phyloP scores from a whole-genome alignment of 1,139 yeast species.

The Sugiyamaella japonica region DNA sequence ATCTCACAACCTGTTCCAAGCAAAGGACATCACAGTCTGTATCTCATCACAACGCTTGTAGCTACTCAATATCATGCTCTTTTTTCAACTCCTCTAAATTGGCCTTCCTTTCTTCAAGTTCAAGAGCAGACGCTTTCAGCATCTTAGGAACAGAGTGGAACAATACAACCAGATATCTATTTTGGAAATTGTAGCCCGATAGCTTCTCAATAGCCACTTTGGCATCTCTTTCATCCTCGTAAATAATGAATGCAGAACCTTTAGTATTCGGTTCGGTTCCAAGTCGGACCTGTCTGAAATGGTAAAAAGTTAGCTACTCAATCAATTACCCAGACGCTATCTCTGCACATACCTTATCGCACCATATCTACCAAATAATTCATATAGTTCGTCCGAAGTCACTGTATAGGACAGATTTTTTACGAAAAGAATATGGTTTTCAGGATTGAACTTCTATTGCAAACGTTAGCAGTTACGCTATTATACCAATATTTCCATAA shows the following conservation, averaged over 20 bases:
- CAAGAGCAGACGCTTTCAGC: conserved; percentile 28
- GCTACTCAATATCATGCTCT: conserved; percentile 31
- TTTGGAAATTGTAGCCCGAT: conserved; percentile 61
- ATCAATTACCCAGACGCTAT: neutral
- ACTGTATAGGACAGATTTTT: conserved; percentile 61
- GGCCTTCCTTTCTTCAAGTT: conserved; percentile 32
- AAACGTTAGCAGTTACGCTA: conserved; percentile 4
- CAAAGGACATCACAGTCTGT: neutral
- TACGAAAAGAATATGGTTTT: conserved; percentile 46
- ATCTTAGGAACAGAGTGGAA: conserved; percentile 48
- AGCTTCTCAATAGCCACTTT: conserved; percentile 52
- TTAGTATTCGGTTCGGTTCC: conserved; percentile 48
- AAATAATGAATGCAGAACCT: conserved; percentile 63
- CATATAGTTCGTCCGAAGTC: conserved; percentile 51
- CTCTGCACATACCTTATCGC: conserved; percentile 43
- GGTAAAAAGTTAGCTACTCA: neutral
- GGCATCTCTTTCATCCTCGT: conserved; percentile 52
- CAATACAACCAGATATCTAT: conserved; percentile 57
- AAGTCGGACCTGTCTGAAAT: conserved; percentile 48
- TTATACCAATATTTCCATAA: neutral
- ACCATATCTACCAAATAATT: conserved; percentile 58
- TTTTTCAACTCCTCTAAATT: conserved; percentile 34
- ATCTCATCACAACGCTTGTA: neutral
- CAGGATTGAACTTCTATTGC: conserved; percentile 19
- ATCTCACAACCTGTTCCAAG: neutral